A percentile compares a stretch with the other conserved stretches of the same genome.
These are phyloP conservation scores for Alnus glutinosa DNA, from an alignment of 306 rosid species.

Conservation along the genomic window DNA sequence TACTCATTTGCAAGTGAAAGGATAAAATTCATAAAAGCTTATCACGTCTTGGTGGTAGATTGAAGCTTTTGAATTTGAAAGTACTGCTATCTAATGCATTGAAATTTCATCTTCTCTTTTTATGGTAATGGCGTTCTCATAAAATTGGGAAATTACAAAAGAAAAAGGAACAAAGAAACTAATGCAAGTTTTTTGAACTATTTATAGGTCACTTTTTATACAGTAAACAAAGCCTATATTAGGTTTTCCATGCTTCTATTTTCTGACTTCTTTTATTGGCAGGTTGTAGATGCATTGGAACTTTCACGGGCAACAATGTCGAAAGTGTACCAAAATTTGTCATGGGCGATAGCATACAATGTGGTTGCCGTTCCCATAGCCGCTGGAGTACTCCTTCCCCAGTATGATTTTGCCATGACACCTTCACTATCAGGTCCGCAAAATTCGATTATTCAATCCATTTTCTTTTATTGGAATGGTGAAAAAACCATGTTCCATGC, in stretches of 20 bases:
- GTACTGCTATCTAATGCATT: background rate
- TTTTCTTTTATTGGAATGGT: conserved; percentile 12
- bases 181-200: background rate
- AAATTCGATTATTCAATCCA: conserved; percentile 1
- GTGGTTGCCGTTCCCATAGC: conserved; percentile 79
- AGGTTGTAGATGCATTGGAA: conserved; percentile 92
- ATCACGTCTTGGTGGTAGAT: background rate
- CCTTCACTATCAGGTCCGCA: conserved; percentile 92
- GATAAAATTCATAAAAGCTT: background rate
- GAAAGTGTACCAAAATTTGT: conserved; percentile 89
- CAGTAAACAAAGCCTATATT: background rate
- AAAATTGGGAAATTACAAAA: background rate
- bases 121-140: background rate
- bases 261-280: conserved; percentile 27
- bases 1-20: background rate
- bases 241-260: conserved; percentile 19
- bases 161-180: too few relatives aligned
- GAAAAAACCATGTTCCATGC: conserved; percentile 4
- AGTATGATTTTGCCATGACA: conserved; percentile 90
- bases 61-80: background rate
- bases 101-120: background rate
- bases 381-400: conserved; percentile 89
- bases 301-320: conserved; percentile 89
- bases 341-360: conserved; percentile 95
- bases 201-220: background rate